Base-by-base conservation (phyloP, 257 asterid species). In the Dorcoceras hygrometricum region DNA sequence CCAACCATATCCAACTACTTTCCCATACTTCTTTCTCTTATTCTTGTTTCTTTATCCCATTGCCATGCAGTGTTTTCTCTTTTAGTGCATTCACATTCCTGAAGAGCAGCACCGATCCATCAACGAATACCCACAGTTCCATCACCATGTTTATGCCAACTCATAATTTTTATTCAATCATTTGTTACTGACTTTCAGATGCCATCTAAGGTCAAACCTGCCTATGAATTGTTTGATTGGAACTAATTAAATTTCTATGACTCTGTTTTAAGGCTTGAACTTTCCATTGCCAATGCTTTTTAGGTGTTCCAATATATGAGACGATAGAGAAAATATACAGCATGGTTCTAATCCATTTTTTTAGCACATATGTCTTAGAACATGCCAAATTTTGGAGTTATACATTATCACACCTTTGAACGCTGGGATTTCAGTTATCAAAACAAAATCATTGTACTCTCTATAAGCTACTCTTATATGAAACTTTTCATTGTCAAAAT, bases 221-320 rank as follows among this genome's bases (percentile, higher is more conserved):
- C 29, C 28, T 20, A 25, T 66, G 36, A 12, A 59, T 29, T 51
- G 27, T 64, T 26, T n/a, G 68, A 59, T 26, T 59, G 54, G 43
- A 24, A 67, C 19, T 50, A 4, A 51, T 20, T 23, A 67, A 55
- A 55, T 23, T 10, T 22, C 34, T 62, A 39, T 16, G 23, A 8
- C 34, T 23, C 67, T 31, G 25, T 23, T 56, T n/a, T 32, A 43
- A 57, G 20, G 62, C 50, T 23, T 71, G 29, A 65, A 20, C 70
- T 27, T 14, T 56, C 51, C 22, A 46, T 6, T 23, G 68, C 26
- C 22, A 64, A 53, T 29, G 59, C 23, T 24, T 48, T 24, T 48
- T 24, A 51, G 8, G 48, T 62, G 57, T 23, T 57, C 43, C 69
- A 60, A 14, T 68, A 43, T n/a, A 53, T 43, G 65, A 43, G 25